Evolutionary conservation across 176 grass and related monocot genomes (phyloP).

Genomic region (Aegilops speltoides): DNA sequence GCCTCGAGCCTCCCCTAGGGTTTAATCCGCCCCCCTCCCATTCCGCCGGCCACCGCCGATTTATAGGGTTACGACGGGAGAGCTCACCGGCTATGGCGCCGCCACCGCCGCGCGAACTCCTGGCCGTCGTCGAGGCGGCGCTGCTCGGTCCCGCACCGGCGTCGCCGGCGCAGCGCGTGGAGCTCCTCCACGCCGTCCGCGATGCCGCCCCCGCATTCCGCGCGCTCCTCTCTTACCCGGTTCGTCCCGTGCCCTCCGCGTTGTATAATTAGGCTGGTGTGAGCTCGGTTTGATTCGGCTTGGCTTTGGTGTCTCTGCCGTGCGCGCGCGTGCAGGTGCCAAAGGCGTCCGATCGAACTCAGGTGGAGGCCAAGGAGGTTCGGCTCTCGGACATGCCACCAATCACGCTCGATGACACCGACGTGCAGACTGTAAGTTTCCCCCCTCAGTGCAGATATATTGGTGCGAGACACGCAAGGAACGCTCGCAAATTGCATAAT

Average conservation of each 20-base stretch:
- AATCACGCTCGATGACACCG: constrained; percentile 81
- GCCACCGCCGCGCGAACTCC: constrained; percentile 57
- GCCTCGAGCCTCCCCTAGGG: constrained; percentile 35
- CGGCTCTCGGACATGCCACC: constrained; percentile 62
- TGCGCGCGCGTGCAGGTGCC: constrained; percentile 56
- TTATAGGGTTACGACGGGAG: constrained; percentile 37
- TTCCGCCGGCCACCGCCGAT: constrained; percentile 30
- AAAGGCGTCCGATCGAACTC: constrained; percentile 76
- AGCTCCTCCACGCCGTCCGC: constrained; percentile 84
- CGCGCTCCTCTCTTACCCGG: constrained; percentile 71
- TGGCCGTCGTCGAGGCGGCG: constrained; percentile 64
- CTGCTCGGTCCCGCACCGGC: constrained; percentile 68
- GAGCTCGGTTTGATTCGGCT: constrained; percentile 8
- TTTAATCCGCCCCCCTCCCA: constrained; percentile 34
- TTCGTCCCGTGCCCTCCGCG: constrained; percentile 12
- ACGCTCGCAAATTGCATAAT: neutral
- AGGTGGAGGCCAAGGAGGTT: constrained; percentile 81
- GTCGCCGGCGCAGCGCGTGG: constrained; percentile 75
- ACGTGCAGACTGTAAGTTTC: constrained; percentile 77
- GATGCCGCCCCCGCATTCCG: constrained; percentile 58
- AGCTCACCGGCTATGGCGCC: constrained; percentile 39
- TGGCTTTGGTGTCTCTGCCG: constrained; percentile 15
- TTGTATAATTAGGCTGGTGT: neutral
- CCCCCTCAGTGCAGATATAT: neutral
- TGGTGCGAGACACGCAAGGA: neutral